Percentiles rank a stretch among this genome's conserved stretches.
Evolutionary conservation across 139 green algal species (phyloP).

Genomic region (Chlamydomonas schloesseri): DNA sequence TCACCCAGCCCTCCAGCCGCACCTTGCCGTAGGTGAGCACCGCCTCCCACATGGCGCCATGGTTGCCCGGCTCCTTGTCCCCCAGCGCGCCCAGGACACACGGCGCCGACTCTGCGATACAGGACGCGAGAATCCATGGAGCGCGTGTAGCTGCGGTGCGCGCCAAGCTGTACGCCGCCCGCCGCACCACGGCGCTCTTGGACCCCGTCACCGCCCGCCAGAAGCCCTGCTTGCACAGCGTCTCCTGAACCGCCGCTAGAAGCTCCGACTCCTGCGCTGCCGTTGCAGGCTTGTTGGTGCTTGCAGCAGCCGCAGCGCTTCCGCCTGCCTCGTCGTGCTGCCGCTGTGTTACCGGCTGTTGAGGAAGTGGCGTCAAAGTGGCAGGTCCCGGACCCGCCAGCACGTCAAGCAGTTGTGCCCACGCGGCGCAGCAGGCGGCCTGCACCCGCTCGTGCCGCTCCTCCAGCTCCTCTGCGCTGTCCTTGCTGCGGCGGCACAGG

Average conservation of each 20-base stretch:
- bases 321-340: neutral
- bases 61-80: slow-evolving; percentile 77
- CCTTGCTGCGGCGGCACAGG: slow-evolving; percentile 57
- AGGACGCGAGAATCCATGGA: neutral
- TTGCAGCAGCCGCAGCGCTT: neutral
- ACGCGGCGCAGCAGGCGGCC: slow-evolving; percentile 60
- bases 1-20: no score
- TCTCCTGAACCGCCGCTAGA: neutral
- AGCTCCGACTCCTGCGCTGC: neutral
- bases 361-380: neutral
- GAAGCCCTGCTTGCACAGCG: slow-evolving; percentile 57
- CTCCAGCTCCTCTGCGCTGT: slow-evolving; percentile 79
- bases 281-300: neutral
- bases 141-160: neutral
- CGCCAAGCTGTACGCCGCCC: slow-evolving; percentile 66
- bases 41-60: slow-evolving; percentile 82
- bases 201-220: slow-evolving; percentile 57
- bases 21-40: slow-evolving; percentile 74
- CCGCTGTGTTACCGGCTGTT: no score
- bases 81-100: slow-evolving; percentile 52
- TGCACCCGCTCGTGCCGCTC: slow-evolving; percentile 78
- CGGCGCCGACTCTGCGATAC: slow-evolving; percentile 7
- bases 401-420: slow-evolving; percentile 68
- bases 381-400: neutral
- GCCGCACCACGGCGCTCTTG: slow-evolving; percentile 60